Conservation (phyloP, 139 green algal genomes). For the Chlorella sp. region DNA sequence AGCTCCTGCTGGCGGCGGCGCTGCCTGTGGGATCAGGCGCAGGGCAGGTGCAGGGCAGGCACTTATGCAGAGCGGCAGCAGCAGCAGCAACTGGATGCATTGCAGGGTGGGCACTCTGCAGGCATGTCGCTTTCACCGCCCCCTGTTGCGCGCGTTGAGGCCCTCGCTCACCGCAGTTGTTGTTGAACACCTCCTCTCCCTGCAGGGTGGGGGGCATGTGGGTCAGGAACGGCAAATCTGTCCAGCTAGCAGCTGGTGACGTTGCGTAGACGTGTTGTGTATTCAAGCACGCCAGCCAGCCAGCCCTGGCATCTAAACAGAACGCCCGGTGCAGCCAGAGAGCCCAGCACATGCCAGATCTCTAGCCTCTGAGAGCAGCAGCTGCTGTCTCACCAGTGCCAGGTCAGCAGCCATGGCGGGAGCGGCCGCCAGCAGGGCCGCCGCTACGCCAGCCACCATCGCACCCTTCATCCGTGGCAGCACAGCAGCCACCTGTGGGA, state of each 20-base stretch:
- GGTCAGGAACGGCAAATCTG: no score
- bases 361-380: no score
- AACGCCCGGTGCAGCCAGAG: no score
- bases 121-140: background rate
- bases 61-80: background rate
- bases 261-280: no score
- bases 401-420: conserved; percentile 30
- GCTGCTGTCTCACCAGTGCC: background rate
- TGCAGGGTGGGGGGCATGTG: background rate
- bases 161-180: conserved; percentile 63
- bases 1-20: background rate
- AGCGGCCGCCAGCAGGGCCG: background rate
- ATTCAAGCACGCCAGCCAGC: no score
- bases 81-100: background rate
- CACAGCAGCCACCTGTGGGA: background rate
- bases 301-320: no score
- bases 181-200: conserved; percentile 59
- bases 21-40: background rate
- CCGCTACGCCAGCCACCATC: background rate
- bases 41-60: background rate
- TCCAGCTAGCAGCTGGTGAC: no score
- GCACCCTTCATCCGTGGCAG: background rate
- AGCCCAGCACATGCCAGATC: no score
- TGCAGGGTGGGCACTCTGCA: background rate
- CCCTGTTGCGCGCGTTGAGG: background rate